Evolutionary conservation across 345 rosid genomes (phyloP).

Genomic region (Salix koriyanagi): DNA sequence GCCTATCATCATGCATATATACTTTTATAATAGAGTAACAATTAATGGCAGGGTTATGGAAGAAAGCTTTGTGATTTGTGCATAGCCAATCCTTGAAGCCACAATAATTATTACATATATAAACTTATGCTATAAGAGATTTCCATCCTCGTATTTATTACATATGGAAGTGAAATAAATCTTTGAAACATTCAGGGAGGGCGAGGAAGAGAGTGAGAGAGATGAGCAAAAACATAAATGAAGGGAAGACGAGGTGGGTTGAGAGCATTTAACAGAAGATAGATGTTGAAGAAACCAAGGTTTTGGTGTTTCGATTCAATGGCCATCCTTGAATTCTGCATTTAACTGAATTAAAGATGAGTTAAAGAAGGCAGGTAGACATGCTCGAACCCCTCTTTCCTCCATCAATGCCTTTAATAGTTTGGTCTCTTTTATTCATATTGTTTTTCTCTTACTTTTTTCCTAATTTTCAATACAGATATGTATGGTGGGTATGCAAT

Average conservation of each 20-base stretch:
- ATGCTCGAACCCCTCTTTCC: slow-evolving; percentile 16
- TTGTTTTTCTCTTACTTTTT: neutral
- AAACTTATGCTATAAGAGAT: too few species aligned
- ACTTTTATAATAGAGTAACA: too few species aligned
- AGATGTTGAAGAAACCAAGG: slow-evolving; percentile 46
- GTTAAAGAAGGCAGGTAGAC: slow-evolving; percentile 52
- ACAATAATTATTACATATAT: too few species aligned
- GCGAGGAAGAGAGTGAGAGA: neutral
- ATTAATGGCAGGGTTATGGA: too few species aligned
- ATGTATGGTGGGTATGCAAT: neutral
- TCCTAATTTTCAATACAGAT: neutral
- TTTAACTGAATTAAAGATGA: slow-evolving; percentile 50
- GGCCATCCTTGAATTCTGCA: slow-evolving; percentile 47
- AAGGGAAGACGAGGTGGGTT: slow-evolving; percentile 45
- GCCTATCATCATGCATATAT: too few species aligned
- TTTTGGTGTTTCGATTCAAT: slow-evolving; percentile 30
- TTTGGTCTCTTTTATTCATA: slow-evolving; percentile 6
- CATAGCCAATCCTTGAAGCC: too few species aligned
- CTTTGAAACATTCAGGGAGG: neutral
- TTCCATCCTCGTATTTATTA: too few species aligned
- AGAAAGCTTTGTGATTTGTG: too few species aligned
- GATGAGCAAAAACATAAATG: slow-evolving; percentile 30
- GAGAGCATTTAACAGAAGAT: slow-evolving; percentile 45
- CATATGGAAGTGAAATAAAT: neutral
- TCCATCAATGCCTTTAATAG: slow-evolving; percentile 26